phyloP scores from a whole-genome alignment of 495 filamentous ascomycete genomes.

The Hypomontagnella monticulosa region DNA sequence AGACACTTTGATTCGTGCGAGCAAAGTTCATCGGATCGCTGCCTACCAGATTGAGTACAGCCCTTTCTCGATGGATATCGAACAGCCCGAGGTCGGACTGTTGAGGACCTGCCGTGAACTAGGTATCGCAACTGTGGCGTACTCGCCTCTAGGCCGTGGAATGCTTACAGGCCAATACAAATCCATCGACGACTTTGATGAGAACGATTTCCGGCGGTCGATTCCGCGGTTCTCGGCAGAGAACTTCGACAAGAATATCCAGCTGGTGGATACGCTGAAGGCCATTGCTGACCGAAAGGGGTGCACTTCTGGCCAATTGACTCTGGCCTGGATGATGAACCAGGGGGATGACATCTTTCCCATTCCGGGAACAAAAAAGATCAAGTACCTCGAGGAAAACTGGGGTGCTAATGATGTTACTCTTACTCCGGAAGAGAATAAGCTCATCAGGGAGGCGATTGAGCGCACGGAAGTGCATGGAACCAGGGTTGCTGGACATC shows the following conservation, averaged over 20 bases:
- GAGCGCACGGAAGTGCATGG: too few species aligned
- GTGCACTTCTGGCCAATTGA: conserved; percentile 78
- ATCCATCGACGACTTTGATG: conserved; percentile 42
- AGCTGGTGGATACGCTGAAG: conserved; percentile 73
- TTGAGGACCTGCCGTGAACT: conserved; percentile 68
- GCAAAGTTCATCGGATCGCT: conserved; percentile 67
- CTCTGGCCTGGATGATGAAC: conserved; percentile 74
- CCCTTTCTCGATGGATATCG: conserved; percentile 61
- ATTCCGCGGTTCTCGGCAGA: conserved; percentile 74
- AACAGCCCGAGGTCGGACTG: conserved; percentile 62
- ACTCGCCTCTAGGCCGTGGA: conserved; percentile 39
- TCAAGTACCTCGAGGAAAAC: conserved; percentile 67
- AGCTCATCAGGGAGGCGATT: too few species aligned
- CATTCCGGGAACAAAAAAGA: conserved; percentile 65
- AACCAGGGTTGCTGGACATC: too few species aligned
- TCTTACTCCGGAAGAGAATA: too few species aligned
- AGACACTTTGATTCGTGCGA: conserved; percentile 70
- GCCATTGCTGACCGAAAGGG: conserved; percentile 75
- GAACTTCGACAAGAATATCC: conserved; percentile 76
- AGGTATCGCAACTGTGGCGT: conserved; percentile 76
- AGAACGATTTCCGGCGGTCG: conserved; percentile 70
- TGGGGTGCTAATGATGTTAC: conserved; percentile 41
- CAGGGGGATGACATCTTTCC: conserved; percentile 64
- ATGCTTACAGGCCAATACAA: conserved; percentile 70
- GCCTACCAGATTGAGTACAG: conserved; percentile 78